Evolutionary conservation across 2,329 filamentous ascomycete species (phyloP).

Genomic region (Cladosporium sp.): DNA sequence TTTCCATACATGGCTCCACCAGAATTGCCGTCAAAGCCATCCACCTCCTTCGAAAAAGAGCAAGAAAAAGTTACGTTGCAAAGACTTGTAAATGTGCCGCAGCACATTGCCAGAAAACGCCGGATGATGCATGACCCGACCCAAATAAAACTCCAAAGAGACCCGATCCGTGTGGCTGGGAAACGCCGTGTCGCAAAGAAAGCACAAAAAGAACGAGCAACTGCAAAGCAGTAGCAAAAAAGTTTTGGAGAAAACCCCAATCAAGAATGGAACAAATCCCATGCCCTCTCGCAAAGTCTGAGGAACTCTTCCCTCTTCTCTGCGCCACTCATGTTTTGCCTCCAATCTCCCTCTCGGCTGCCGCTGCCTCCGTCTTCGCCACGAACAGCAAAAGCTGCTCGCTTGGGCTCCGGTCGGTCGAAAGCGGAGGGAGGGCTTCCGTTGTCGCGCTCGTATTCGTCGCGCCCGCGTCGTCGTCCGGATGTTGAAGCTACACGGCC

Average conservation of each 20-base stretch:
- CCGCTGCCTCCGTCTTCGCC: conserved; percentile 21
- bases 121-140: not conserved
- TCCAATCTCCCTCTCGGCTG: conserved; percentile 37
- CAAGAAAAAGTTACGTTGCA: not conserved
- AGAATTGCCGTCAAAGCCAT: no score
- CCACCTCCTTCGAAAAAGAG: not conserved
- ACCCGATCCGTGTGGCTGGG: not conserved
- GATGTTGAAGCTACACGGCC: conserved; percentile 48
- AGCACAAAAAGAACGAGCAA: not conserved
- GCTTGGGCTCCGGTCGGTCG: conserved; percentile 61
- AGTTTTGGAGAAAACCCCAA: not conserved
- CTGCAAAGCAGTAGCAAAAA: no score
- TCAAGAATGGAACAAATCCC: conserved; percentile 94
- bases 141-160: not conserved
- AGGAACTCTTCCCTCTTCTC: conserved; percentile 94
- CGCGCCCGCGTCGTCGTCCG: conserved; percentile 70
- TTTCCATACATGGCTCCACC: no score
- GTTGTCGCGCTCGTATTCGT: conserved; percentile 87
- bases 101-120: not conserved
- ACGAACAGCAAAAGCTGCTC: conserved; percentile 32
- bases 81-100: not conserved
- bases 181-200: not conserved
- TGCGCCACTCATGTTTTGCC: conserved; percentile 79
- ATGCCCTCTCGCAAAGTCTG: conserved; percentile 77
- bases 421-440: conserved; percentile 63